Base-by-base conservation (phyloP, 495 filamentous ascomycete genomes). In the Tetracladium marchalianum region DNA sequence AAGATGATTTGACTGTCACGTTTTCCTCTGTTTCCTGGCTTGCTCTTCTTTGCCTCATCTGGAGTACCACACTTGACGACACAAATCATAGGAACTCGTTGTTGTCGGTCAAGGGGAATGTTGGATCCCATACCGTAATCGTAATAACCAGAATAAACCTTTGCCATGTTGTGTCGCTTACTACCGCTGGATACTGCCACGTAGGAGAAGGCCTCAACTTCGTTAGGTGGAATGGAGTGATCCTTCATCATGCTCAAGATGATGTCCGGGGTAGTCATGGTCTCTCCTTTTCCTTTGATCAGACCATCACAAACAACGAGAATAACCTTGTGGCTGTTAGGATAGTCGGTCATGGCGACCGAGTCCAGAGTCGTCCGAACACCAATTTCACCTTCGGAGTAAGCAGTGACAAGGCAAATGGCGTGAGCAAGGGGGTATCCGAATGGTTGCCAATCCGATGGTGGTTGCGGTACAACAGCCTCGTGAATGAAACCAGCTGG, bases 121-220 rank as follows among this genome's bases (percentile, higher is more conserved):
- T 75, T 65, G 4, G 86, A 90, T 47, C 82, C 73, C 13, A 77
- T 68, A 46, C 93, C 93, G 55, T 96, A 99, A 66, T 95, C 87
- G 62, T 99, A 99, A 69, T 97, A 97, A 36, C 92, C 92, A 39
- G 90, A 81, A 62, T 97, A 96, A 40, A 99, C 79, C 72, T 97
- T 95, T 52, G 93, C 88, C 93, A 96, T 97, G 65, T 97, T 97
- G 75, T 97, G 93, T 44, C 93, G 78, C 71, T 97, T 99, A 31
- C 90, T 87, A 19, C 92, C 93, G 54, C 84, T 89, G 12, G 93
- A 88, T 4, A 99, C 93, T 2, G 93, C 93, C 13, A 99, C 92
- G 56, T 97, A 99, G 1, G 89, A 95, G 67, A 87, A 97, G 0
- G 86, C 73, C 46, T 83, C 72, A 1, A 96, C 90, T 35, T 95